These are phyloP conservation scores for Andrographis paniculata DNA, from an alignment of 305 asterid species.

Conservation along the genomic window DNA sequence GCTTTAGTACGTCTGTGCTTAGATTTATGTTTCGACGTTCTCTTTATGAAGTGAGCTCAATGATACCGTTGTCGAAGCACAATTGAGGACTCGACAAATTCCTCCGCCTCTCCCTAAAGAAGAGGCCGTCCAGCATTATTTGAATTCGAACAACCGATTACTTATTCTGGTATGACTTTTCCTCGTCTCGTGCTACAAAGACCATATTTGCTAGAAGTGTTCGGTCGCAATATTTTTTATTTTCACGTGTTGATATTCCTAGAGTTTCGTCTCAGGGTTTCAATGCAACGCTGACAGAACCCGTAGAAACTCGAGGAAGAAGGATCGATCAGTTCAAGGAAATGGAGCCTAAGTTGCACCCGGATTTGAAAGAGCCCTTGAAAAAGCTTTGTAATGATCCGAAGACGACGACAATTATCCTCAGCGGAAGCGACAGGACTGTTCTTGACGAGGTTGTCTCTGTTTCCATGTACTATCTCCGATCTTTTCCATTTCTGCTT, in stretches of 20 bases:
- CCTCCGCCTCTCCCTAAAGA: conserved; percentile 70
- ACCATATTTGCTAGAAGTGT: too few species aligned
- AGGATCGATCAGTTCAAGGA: conserved; percentile 84
- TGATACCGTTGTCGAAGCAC: conserved; percentile 86
- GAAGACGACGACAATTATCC: conserved; percentile 60
- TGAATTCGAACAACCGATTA: conserved; percentile 54
- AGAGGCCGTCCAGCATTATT: conserved; percentile 50
- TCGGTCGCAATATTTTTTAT: too few species aligned
- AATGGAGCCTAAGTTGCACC: conserved; percentile 74
- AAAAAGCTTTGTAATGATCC: conserved; percentile 61
- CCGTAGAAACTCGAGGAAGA: conserved; percentile 65
- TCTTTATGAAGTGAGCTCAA: conserved; percentile 66
- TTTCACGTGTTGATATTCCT: background rate
- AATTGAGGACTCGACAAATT: conserved; percentile 69
- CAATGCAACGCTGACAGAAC: conserved; percentile 74
- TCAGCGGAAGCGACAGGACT: conserved; percentile 78
- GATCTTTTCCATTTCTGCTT: conserved; percentile 18
- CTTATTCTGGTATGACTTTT: conserved; percentile 57
- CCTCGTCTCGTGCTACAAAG: too few species aligned
- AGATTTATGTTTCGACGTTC: background rate
- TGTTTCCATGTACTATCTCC: conserved; percentile 23
- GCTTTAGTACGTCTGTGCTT: too few species aligned
- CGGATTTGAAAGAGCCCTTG: conserved; percentile 51
- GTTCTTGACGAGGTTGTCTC: conserved; percentile 64
- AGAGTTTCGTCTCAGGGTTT: conserved; percentile 46